Evolutionary conservation across 2,329 filamentous ascomycete genomes (phyloP), one percentile per base, ranked within the genome.

Genomic region (Fusarium chaquense): DNA sequence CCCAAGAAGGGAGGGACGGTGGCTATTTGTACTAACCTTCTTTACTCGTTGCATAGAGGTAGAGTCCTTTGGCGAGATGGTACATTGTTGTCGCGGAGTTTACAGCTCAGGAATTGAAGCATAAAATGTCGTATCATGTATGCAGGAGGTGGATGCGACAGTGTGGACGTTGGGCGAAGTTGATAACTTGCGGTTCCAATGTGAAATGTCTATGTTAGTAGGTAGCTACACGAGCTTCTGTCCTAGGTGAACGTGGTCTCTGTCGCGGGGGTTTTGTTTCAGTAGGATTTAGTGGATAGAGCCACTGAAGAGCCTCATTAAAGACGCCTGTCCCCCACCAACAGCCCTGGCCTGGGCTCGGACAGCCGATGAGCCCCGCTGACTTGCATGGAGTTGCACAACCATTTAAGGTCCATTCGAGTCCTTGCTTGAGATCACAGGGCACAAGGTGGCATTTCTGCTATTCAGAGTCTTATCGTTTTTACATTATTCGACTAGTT

Each of bases 11-110:
- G 33, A 64, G 62, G 33, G 47, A 49, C 18, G 15, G 58, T 40
- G 36, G 57, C 81, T 74, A 76, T 22, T 24, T 11, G 20, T 65
- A 93, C n/a, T 22, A 22, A 40, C 94, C 93, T 88, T 98, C 94
- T 88, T 98, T 98, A 82, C 93, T 97, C 20, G 95, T 98, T 60
- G 93, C 95, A 79, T 97, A 93, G 76, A 96, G 89, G 82, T 98
- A 99, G 62, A 99, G 86, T 63, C 93, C 94, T 81, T 98, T 98
- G 77, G 93, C 90, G 75, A 99, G 90, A 83, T 98, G 95, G 83
- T 98, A 98, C 95, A 98, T 98, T 52, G 41, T 75, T 11, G 62
- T 49, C 40, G 53, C 51, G 13, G 40, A 32, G 20, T 11, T n/a
- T 16, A 24, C 33, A 20, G n/a, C 28, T 43, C 30, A 13, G 26